Percentiles rank a stretch among this genome's conserved stretches.
Conservation (phyloP, 1,284 basidiomycete genomes). For the Leccinum subrobustum region DNA sequence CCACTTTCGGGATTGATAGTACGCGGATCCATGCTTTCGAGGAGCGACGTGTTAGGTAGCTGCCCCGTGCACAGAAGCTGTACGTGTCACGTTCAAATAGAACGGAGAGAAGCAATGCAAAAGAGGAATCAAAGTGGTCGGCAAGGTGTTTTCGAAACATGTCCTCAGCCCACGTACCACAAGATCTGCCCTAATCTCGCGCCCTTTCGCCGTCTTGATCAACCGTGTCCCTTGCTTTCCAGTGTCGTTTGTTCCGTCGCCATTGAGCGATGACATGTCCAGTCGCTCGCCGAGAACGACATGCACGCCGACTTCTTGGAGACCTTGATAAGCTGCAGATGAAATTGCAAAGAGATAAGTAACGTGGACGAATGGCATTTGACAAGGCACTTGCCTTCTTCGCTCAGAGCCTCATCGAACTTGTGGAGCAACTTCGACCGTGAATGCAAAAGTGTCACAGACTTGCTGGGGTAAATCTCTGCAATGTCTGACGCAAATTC, state of each 20-base stretch:
- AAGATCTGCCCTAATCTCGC: slow-evolving; percentile 60
- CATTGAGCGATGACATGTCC: slow-evolving; percentile 42
- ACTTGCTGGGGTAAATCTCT: slow-evolving; percentile 54
- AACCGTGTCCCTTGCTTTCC: slow-evolving; percentile 21
- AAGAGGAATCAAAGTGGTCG: background rate
- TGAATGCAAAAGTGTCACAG: slow-evolving; percentile 69
- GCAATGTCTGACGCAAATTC: slow-evolving; percentile 73
- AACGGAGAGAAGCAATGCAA: background rate
- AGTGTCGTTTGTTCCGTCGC: background rate
- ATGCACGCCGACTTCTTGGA: slow-evolving; percentile 44
- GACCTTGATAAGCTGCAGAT: slow-evolving; percentile 41
- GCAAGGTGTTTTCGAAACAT: background rate
- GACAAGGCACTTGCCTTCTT: slow-evolving; percentile 41
- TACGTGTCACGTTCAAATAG: background rate
- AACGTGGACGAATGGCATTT: background rate
- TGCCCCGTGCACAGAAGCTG: slow-evolving; percentile 79
- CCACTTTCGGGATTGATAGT: slow-evolving; percentile 49
- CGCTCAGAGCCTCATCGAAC: slow-evolving; percentile 58
- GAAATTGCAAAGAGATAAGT: background rate
- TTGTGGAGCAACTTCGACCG: slow-evolving; percentile 55
- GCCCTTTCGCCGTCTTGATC: slow-evolving; percentile 56
- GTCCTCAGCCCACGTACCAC: slow-evolving; percentile 40
- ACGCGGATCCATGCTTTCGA: slow-evolving; percentile 49
- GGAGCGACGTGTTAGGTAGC: slow-evolving; percentile 63
- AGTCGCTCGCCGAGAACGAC: slow-evolving; percentile 57